Evolutionary conservation across 345 rosid species (phyloP).

Genomic region (Reutealis trisperma): DNA sequence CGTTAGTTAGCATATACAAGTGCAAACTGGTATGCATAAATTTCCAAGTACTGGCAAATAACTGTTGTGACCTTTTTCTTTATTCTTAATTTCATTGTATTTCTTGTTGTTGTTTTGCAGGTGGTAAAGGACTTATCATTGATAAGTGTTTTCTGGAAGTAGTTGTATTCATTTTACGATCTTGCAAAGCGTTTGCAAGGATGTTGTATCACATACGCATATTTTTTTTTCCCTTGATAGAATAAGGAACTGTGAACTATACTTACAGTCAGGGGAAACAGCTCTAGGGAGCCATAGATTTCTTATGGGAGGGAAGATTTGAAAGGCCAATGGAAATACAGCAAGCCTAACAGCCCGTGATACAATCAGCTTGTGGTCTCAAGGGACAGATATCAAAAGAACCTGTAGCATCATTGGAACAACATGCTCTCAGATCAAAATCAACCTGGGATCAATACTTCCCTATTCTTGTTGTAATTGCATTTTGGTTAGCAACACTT

Average conservation of each 20-base stretch:
- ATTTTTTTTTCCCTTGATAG: background rate
- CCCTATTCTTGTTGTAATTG: background rate
- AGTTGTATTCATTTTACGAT: background rate
- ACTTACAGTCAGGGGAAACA: too few species aligned
- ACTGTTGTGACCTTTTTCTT: background rate
- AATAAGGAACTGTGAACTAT: background rate
- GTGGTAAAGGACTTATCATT: background rate
- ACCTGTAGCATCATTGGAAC: background rate
- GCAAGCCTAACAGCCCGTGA: background rate
- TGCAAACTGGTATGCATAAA: too few species aligned
- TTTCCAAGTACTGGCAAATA: too few species aligned
- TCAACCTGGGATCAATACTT: background rate
- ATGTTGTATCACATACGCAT: background rate
- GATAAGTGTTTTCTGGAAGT: background rate
- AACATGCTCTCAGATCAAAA: background rate
- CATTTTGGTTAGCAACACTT: background rate
- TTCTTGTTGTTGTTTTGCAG: background rate
- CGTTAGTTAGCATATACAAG: too few species aligned
- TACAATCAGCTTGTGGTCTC: background rate
- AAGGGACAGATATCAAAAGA: background rate
- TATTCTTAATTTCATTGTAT: background rate
- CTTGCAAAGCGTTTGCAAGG: background rate
- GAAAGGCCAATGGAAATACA: too few species aligned
- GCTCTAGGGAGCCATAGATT: too few species aligned
- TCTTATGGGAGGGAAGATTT: too few species aligned